phyloP scores from a whole-genome alignment of 2,329 filamentous ascomycete genomes.

The Chaetomiaceae sp. region DNA sequence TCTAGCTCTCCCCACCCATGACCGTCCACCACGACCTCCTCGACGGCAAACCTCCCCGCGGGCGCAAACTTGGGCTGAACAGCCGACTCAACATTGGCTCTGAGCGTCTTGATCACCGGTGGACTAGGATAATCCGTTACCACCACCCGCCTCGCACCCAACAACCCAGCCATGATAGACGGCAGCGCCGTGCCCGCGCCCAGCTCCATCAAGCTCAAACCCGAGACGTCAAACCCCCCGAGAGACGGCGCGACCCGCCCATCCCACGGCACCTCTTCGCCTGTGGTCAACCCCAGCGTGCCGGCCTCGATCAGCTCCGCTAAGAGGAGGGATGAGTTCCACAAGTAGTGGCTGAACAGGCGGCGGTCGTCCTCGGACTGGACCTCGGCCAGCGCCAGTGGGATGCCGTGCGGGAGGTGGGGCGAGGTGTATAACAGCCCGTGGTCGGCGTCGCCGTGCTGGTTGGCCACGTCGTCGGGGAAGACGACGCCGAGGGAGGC shows the following conservation, averaged over 20 bases:
- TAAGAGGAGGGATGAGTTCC: constrained; percentile 60
- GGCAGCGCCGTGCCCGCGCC: constrained; percentile 61
- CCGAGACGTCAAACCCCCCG: constrained; percentile 44
- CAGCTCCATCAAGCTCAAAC: constrained; percentile 56
- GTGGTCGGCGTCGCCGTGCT: constrained; percentile 60
- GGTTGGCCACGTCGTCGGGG: constrained; percentile 61
- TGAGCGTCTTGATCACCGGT: constrained; percentile 55
- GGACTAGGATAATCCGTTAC: constrained; percentile 66
- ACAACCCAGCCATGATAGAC: constrained; percentile 45
- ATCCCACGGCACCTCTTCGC: background rate
- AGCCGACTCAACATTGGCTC: constrained; percentile 53
- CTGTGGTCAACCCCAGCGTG: constrained; percentile 30
- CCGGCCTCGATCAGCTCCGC: constrained; percentile 53
- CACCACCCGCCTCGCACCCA: constrained; percentile 48
- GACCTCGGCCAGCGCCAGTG: constrained; percentile 45
- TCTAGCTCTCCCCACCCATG: constrained; percentile 60
- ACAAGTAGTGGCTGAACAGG: constrained; percentile 69
- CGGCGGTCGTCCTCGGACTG: constrained; percentile 48
- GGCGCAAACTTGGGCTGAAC: constrained; percentile 36
- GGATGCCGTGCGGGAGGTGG: constrained; percentile 42
- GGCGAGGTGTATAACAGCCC: constrained; percentile 56
- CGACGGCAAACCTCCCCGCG: constrained; percentile 22
- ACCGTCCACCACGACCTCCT: constrained; percentile 46
- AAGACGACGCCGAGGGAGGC: constrained; percentile 60
- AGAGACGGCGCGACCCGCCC: constrained; percentile 13